Percentiles rank a stretch among this genome's conserved stretches.
Evolutionary conservation across 2,329 filamentous ascomycete species (phyloP).

Genomic region (Xylaria polymorpha): DNA sequence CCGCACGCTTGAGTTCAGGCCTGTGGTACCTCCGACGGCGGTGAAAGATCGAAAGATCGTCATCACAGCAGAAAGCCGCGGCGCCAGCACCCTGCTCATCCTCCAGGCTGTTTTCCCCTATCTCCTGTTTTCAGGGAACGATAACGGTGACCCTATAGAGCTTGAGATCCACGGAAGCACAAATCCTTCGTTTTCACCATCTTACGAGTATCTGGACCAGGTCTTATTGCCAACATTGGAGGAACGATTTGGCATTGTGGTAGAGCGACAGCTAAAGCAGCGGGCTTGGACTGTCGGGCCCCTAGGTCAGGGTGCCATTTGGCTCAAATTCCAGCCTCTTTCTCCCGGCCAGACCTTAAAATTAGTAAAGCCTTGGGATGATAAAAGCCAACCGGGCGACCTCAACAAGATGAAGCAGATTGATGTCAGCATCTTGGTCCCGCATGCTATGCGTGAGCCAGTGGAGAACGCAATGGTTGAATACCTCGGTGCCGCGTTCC

Average conservation of each 20-base stretch:
- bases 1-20: slow-evolving; percentile 61
- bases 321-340: slow-evolving; percentile 59
- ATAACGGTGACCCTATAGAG: slow-evolving; percentile 57
- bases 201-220: slow-evolving; percentile 72
- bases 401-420: slow-evolving; percentile 56
- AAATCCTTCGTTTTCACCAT: slow-evolving; percentile 67
- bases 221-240: slow-evolving; percentile 67
- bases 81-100: slow-evolving; percentile 67
- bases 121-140: slow-evolving; percentile 64
- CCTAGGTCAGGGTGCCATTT: slow-evolving; percentile 56
- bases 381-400: slow-evolving; percentile 38
- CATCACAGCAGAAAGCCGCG: slow-evolving; percentile 61
- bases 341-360: slow-evolving; percentile 53
- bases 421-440: slow-evolving; percentile 64
- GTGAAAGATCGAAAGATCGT: slow-evolving; percentile 58
- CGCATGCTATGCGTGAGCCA: slow-evolving; percentile 55
- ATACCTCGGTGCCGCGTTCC: slow-evolving; percentile 57
- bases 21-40: slow-evolving; percentile 54
- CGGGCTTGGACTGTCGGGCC: slow-evolving; percentile 65
- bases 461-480: slow-evolving; percentile 56
- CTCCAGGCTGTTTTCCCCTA: slow-evolving; percentile 71
- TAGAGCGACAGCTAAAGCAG: slow-evolving; percentile 58
- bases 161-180: slow-evolving; percentile 68
- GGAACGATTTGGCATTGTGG: slow-evolving; percentile 60
- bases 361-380: slow-evolving; percentile 48